These are phyloP conservation scores for Tuber borchii DNA, from an alignment of 495 filamentous ascomycete genomes.

Conservation along the genomic window DNA sequence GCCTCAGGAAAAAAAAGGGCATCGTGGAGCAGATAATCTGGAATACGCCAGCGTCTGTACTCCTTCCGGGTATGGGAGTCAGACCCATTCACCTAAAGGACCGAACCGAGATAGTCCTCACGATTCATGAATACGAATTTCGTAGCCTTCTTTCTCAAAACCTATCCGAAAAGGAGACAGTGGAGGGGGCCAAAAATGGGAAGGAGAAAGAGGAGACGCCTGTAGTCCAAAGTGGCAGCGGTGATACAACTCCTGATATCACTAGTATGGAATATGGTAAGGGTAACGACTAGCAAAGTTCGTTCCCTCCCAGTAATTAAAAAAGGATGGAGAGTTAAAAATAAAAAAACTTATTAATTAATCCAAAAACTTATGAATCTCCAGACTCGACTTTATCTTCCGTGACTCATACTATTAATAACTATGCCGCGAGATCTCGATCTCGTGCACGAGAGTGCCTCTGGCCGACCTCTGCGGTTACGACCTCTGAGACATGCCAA, in stretches of 20 bases:
- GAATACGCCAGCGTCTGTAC: conserved; percentile 30
- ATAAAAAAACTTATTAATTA: not conserved
- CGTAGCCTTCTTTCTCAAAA: not conserved
- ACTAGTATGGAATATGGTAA: not conserved
- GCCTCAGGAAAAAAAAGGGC: conserved; percentile 21
- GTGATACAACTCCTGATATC: not conserved
- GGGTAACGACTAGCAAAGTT: not conserved
- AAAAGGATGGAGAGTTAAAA: not conserved
- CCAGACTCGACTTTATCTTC: not conserved
- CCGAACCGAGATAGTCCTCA: not conserved
- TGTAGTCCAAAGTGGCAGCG: not conserved
- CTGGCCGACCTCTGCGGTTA: not conserved
- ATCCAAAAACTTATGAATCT: not conserved
- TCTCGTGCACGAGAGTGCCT: not conserved
- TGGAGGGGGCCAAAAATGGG: not conserved
- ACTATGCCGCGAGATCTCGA: not conserved
- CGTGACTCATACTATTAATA: not conserved
- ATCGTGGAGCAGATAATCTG: conserved; percentile 36
- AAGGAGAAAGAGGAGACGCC: not conserved
- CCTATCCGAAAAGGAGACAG: not conserved
- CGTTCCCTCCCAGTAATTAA: not conserved
- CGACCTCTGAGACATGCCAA: not conserved
- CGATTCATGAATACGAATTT: not conserved
- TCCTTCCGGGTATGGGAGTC: conserved; percentile 22
- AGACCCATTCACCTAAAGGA: not conserved